These are phyloP conservation scores for Fusarium sp. DNA, from an alignment of 2,329 filamentous ascomycete species.

Conservation along the genomic window DNA sequence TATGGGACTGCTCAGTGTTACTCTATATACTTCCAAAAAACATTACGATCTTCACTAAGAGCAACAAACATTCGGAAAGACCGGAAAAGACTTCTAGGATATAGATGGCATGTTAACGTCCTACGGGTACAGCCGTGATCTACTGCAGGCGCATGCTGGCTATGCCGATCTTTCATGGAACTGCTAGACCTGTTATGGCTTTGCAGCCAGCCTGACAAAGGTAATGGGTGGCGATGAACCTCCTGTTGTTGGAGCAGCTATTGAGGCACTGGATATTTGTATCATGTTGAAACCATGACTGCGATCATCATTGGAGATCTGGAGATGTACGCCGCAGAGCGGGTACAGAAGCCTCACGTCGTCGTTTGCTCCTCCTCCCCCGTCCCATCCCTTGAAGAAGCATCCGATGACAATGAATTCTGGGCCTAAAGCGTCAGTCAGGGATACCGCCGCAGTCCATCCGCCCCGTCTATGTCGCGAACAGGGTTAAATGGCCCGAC, in stretches of 20 bases:
- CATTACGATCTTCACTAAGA: neutral
- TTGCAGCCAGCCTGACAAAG: neutral
- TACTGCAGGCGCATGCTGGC: conserved; percentile 12
- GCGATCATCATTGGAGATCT: conserved; percentile 1
- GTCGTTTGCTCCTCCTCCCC: conserved; percentile 1
- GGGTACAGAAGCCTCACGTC: neutral
- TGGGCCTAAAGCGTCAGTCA: neutral
- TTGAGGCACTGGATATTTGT: neutral
- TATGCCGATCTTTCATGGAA: conserved; percentile 14
- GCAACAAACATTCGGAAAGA: neutral
- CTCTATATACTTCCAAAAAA: neutral
- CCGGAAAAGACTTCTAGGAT: neutral
- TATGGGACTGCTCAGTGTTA: neutral
- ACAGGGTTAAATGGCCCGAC: conserved; percentile 4
- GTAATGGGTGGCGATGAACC: neutral
- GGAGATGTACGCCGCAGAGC: neutral
- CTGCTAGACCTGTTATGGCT: neutral
- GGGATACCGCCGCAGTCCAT: neutral
- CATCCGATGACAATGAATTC: conserved; percentile 3
- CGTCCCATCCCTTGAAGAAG: conserved; percentile 3
- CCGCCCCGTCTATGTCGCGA: neutral
- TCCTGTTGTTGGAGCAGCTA: neutral
- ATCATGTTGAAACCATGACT: neutral
- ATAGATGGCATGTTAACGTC: conserved; percentile 1
- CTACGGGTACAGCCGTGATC: conserved; percentile 36